Evolutionary conservation across 2,329 filamentous ascomycete species (phyloP).

Genomic region (Stachybotrys chlorohalonatus): DNA sequence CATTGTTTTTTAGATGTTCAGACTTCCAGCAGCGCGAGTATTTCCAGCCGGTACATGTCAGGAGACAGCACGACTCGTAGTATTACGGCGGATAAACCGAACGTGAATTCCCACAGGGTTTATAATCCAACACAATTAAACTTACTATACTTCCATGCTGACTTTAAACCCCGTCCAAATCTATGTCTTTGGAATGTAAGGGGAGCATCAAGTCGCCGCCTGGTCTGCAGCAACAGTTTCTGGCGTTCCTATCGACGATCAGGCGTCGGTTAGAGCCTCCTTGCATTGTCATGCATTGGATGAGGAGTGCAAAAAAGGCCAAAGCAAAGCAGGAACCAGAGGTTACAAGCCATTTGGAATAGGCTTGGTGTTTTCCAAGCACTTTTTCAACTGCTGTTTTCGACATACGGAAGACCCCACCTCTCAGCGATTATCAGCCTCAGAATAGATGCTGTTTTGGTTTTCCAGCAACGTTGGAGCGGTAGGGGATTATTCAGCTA

Average conservation of each 20-base stretch:
- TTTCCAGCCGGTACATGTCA: neutral
- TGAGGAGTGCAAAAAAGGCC: neutral
- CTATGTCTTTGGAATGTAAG: neutral
- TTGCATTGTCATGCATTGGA: neutral
- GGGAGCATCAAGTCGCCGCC: neutral
- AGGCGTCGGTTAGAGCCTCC: neutral
- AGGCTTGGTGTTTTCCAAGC: neutral
- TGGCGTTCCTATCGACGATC: neutral
- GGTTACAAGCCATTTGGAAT: neutral
- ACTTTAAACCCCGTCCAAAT: too few relatives aligned
- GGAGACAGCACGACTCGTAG: neutral
- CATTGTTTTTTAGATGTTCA: neutral
- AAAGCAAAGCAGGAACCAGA: neutral
- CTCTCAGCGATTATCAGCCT: neutral
- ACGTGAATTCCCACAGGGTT: neutral
- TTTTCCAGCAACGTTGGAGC: neutral
- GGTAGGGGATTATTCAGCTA: neutral
- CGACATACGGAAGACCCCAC: neutral
- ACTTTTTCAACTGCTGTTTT: neutral
- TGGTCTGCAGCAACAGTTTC: neutral
- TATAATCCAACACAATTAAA: neutral
- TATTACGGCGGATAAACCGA: neutral
- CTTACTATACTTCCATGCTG: neutral
- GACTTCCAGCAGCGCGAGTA: neutral
- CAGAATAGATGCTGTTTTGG: neutral